Base-by-base conservation (phyloP, 805 yeast species). In the Kluyveromyces siamensis region DNA sequence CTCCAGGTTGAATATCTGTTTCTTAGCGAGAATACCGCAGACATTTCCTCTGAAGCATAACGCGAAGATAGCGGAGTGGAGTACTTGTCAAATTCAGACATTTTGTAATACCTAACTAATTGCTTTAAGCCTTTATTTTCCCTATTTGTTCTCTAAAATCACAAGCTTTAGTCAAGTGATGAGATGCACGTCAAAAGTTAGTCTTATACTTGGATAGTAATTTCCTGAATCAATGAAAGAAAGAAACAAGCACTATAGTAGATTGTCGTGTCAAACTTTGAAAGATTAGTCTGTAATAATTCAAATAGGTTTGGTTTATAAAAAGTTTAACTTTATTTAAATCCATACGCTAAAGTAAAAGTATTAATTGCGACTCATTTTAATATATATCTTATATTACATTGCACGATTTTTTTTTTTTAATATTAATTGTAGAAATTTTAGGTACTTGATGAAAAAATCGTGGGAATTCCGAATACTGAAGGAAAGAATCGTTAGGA, bases 1-100 rank as follows among this genome's bases (percentile, higher is more conserved):
- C 99, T 87, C 99, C 99, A 93, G 39, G 99, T 93, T 47, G 96
- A 85, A 71, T 86, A 93, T 65, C 99, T 79, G 75, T 86, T 93
- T 72, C 96, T 82, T 63, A 85, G 70, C 43, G 98, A 91, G 76
- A 93, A 93, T 63, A 93, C 77, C 57, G 78, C 75, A 52, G 96
- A 84, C 99, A 93, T 93, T 74, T 93, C 99, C 64, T 87, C 90
- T 56, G 96, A 87, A 50, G 99, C 99, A 72, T 93, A 93, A 74
- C 99, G 84, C 50, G 97, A 84, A 49, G 98, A 87, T 55, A 93
- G 74, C 38, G 99, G 99, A 21, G 98, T 91, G 47, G 87, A 70
- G 73, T 91, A 91, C 54, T 82, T 79, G 69, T 91, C 97, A 71
- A 52, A 62, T 27, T 66, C 67, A 35, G 69, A 60, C 69, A 66